These are phyloP conservation scores for Eucalyptus pauciflora DNA, from an alignment of 345 rosid genomes.

Conservation along the genomic window DNA sequence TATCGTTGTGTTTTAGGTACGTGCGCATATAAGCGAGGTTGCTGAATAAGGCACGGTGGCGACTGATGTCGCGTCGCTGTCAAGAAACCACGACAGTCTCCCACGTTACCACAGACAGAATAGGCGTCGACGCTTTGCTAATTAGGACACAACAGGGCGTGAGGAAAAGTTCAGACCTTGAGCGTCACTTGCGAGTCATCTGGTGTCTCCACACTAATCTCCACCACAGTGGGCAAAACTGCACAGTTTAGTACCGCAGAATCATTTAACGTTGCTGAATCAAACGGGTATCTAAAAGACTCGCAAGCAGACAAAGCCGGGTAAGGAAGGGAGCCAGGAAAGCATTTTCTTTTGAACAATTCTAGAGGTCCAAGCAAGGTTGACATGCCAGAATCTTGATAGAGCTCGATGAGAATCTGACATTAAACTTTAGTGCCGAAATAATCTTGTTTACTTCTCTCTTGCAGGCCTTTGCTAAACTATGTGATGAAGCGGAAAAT, in stretches of 20 bases:
- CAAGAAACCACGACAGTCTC: not conserved
- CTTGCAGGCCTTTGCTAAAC: not conserved
- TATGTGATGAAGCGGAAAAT: not conserved
- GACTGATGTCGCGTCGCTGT: no score
- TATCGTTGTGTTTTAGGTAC: not conserved
- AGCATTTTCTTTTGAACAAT: not conserved
- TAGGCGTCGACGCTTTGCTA: not conserved
- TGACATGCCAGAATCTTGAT: not conserved
- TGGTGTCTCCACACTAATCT: conserved; percentile 61
- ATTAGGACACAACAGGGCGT: not conserved
- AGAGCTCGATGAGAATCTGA: not conserved
- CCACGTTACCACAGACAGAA: not conserved
- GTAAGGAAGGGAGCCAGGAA: not conserved
- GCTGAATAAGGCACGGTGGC: not conserved
- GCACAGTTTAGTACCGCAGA: not conserved
- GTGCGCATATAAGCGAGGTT: not conserved
- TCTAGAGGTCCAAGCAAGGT: not conserved
- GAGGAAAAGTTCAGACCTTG: conserved; percentile 33
- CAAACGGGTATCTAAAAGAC: not conserved
- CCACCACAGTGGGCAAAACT: conserved; percentile 71
- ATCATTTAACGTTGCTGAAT: not conserved
- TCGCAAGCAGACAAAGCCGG: not conserved
- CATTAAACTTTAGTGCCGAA: not conserved
- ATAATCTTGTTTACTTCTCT: not conserved
- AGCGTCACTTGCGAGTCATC: conserved; percentile 75